Percentiles rank a stretch among this genome's conserved stretches.
These are phyloP conservation scores for Agrostemma githago DNA, from an alignment of 148 eudicot genomes.

Conservation along the genomic window DNA sequence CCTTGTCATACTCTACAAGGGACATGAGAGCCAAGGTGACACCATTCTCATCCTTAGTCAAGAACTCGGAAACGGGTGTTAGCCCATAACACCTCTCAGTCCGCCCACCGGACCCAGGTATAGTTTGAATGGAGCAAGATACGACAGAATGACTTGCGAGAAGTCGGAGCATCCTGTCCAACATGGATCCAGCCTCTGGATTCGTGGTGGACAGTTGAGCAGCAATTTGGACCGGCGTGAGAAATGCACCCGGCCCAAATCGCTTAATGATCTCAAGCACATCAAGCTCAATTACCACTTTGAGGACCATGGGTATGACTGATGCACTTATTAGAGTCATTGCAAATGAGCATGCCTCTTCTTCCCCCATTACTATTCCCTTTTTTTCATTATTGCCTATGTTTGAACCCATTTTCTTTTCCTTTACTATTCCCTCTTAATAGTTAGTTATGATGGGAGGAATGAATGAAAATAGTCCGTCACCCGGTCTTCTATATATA, in stretches of 20 bases:
- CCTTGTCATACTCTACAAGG: background rate
- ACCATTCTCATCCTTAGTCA: slow-evolving; percentile 48
- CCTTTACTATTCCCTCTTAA: background rate
- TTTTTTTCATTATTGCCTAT: background rate
- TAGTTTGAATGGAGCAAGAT: slow-evolving; percentile 26
- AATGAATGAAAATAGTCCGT: too few species aligned
- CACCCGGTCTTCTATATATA: too few species aligned
- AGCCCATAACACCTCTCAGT: slow-evolving; percentile 47
- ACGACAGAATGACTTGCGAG: slow-evolving; percentile 44
- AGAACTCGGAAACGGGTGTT: slow-evolving; percentile 47
- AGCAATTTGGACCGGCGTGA: slow-evolving; percentile 45
- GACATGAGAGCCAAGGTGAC: slow-evolving; percentile 12
- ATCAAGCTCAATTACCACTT: slow-evolving; percentile 5
- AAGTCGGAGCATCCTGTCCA: slow-evolving; percentile 48
- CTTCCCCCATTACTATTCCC: background rate
- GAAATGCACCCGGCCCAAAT: slow-evolving; percentile 35
- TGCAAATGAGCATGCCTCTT: slow-evolving; percentile 13
- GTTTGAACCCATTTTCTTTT: background rate
- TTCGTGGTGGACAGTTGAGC: slow-evolving; percentile 34
- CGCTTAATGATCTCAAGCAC: slow-evolving; percentile 18
- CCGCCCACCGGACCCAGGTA: slow-evolving; percentile 14
- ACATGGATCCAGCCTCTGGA: slow-evolving; percentile 24
- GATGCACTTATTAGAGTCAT: slow-evolving; percentile 4
- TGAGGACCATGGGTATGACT: background rate
- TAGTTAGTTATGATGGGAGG: background rate